Evolutionary conservation across 129 eudicot genomes (phyloP).

Genomic region (Heracleum sosnowskyi): DNA sequence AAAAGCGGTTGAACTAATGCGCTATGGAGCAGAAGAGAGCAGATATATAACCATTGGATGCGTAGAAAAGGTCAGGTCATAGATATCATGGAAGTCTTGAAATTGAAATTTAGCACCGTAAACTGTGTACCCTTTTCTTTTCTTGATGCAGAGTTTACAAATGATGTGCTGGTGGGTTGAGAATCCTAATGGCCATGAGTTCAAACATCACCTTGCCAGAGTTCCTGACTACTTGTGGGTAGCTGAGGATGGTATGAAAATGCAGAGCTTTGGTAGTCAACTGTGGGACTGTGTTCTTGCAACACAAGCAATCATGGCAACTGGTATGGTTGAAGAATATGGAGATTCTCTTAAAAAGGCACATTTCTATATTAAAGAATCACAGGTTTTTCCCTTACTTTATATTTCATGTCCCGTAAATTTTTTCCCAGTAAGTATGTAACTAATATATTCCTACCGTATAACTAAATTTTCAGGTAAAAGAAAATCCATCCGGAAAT

Average conservation of each 20-base stretch:
- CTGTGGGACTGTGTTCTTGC: conserved; percentile 72
- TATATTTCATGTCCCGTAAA: too few species aligned
- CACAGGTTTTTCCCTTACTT: conserved; percentile 31
- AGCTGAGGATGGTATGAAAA: conserved; percentile 81
- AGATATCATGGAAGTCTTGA: too few species aligned
- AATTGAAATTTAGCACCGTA: too few species aligned
- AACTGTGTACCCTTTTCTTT: too few species aligned
- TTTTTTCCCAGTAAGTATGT: not conserved
- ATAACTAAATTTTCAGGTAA: conserved; percentile 16
- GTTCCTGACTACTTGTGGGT: conserved; percentile 71
- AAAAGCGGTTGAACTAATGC: too few species aligned
- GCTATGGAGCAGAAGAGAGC: too few species aligned
- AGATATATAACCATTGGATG: too few species aligned
- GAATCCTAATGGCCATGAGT: too few species aligned
- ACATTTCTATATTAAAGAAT: conserved; percentile 47
- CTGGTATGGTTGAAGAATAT: conserved; percentile 58
- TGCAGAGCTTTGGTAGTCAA: conserved; percentile 76
- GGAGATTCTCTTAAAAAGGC: conserved; percentile 60
- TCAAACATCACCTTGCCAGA: conserved; percentile 57
- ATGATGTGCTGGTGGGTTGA: too few species aligned
- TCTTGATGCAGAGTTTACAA: too few species aligned
- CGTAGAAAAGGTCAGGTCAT: too few species aligned
- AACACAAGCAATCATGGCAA: conserved; percentile 54
- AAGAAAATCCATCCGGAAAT: conserved; percentile 46
- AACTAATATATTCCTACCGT: not conserved